A percentile compares a stretch with the other conserved stretches of the same genome.
phyloP scores from a whole-genome alignment of 2,329 filamentous ascomycete species.

The Chrysoporthe cubensis region DNA sequence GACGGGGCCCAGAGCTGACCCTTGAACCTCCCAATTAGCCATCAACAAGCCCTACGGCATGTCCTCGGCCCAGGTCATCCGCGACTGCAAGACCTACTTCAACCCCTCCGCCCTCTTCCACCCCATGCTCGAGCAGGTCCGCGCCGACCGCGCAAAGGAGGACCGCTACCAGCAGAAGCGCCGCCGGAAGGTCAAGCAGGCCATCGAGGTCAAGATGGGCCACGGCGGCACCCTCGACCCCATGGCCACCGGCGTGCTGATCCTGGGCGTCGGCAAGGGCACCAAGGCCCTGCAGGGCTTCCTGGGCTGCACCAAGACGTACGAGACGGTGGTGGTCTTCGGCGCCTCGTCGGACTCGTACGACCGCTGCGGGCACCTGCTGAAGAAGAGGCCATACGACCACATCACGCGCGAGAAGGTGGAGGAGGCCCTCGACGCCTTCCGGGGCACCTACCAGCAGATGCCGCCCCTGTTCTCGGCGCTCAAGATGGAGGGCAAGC shows the following conservation, averaged over 20 bases:
- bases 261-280: conserved; percentile 83
- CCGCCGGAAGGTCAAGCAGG: conserved; percentile 59
- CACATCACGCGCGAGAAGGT: conserved; percentile 81
- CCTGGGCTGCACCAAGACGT: conserved; percentile 87
- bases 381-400: conserved; percentile 74
- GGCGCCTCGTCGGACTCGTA: conserved; percentile 93
- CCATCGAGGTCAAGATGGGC: conserved; percentile 84
- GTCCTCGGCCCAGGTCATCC: conserved; percentile 88
- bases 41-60: conserved; percentile 90
- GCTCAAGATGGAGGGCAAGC: conserved; percentile 90
- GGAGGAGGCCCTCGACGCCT: conserved; percentile 73
- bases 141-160: conserved; percentile 58
- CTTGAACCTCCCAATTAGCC: conserved; percentile 46
- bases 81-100: conserved; percentile 83
- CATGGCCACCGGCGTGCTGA: conserved; percentile 88
- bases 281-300: conserved; percentile 84
- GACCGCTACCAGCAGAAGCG: conserved; percentile 62
- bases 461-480: conserved; percentile 92
- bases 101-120: conserved; percentile 79
- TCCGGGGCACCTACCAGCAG: conserved; percentile 85
- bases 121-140: conserved; percentile 72
- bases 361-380: conserved; percentile 81
- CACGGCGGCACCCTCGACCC: conserved; percentile 96
- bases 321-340: conserved; percentile 88
- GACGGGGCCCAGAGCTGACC: background rate